Conservation (phyloP, 139 green algal species). For the Spirogloea muscicola region DNA sequence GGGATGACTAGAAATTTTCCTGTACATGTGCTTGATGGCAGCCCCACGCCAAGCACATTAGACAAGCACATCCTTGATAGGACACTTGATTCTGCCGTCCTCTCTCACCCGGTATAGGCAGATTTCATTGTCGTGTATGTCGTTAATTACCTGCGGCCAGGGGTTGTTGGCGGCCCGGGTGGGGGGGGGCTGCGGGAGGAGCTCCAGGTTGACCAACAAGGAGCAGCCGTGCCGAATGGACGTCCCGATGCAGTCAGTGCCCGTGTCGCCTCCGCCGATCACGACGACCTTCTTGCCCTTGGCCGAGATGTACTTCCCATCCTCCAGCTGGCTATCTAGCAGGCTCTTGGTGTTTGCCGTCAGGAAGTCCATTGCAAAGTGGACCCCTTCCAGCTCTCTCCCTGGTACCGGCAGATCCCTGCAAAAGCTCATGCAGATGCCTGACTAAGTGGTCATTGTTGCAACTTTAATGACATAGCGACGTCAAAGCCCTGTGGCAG, state of each 20-base stretch:
- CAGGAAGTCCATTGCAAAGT: constrained; percentile 98
- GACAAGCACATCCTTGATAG: too few species aligned
- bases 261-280: constrained; percentile 93
- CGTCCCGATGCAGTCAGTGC: constrained; percentile 97
- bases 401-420: constrained; percentile 79
- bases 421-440: background rate
- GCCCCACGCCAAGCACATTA: too few species aligned
- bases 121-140: too few species aligned
- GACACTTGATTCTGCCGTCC: too few species aligned
- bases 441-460: too few species aligned
- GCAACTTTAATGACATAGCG: too few species aligned
- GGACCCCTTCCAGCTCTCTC: constrained; percentile 68
- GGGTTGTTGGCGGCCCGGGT: constrained; percentile 73
- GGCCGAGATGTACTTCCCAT: constrained; percentile 83
- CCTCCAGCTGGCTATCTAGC: constrained; percentile 76
- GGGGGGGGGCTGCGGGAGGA: constrained; percentile 78
- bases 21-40: too few species aligned
- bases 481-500: too few species aligned
- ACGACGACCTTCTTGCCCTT: constrained; percentile 90
- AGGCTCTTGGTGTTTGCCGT: constrained; percentile 86
- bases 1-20: too few species aligned
- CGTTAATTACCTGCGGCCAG: constrained; percentile 73
- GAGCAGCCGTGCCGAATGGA: constrained; percentile 74
- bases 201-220: constrained; percentile 88
- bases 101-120: too few species aligned